Evolutionary conservation across 805 yeast species (phyloP), one percentile per base, ranked within the genome.

Genomic region (Diddensiella caesifluorescens): DNA sequence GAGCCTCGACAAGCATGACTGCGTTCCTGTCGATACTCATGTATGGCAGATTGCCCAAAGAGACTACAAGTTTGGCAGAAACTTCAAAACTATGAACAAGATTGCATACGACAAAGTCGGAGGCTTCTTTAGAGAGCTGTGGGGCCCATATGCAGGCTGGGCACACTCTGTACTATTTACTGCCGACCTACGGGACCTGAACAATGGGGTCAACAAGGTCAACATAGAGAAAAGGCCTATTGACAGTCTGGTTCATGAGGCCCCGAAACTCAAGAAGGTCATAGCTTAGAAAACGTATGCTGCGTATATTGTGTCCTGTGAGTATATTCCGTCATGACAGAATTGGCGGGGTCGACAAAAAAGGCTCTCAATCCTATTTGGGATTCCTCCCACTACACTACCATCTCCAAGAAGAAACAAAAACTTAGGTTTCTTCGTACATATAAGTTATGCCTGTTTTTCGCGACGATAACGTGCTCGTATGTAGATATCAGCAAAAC

Each of bases 111-210:
- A 66, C 29, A 67, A 70, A 18, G 81, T 87, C 4, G 69, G 87
- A 33, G 54, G 57, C 5, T 75, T 71, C 57, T 80, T 90, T 58
- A 69, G 72, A 34, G 69, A 70, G 0, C 64, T 79, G 33, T 92
- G 96, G 90, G 97, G 96, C 0, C 75, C 74, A 1, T 83, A 83
- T 58, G 97, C 98, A 1, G 98, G 98, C 0, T 92, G 98, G 98
- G 97, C 97, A 0, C 98, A 90, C 56, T 83, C 90, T n/a, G 87
- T 90, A 7, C 68, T 89, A 44, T 89, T 89, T 62, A 82, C 97
- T 0, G 85, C 88, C 4, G 96, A 88, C 56, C 69, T 89, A 42
- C 31, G 46, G 13, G 47, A 48, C 31, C 35, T 48, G n/a, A 39
- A 46, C 27, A 46, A 46, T 26, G 50, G 50, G 9, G 26, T 46